Evolutionary conservation across 805 yeast genomes (phyloP).

Genomic region (Wilhelminamyces savonicus): DNA sequence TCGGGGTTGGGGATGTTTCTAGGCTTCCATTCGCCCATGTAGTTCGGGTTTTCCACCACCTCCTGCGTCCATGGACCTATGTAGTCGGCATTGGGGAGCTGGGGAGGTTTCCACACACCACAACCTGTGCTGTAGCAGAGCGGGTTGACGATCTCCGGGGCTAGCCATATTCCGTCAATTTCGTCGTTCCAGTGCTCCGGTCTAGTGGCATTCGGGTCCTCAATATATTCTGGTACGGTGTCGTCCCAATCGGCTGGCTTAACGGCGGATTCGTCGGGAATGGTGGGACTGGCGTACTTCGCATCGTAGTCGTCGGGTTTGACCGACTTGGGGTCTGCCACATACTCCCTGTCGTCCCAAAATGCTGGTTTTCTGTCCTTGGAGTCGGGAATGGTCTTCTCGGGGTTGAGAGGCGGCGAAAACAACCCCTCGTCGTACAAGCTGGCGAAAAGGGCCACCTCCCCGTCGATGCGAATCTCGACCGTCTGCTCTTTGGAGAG

Average conservation of each 20-base stretch:
- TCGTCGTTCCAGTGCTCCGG: conserved; percentile 88
- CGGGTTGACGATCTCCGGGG: conserved; percentile 70
- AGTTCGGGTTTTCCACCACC: conserved; percentile 62
- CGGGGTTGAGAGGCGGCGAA: conserved; percentile 63
- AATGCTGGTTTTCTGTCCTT: conserved; percentile 63
- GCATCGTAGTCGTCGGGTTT: conserved; percentile 90
- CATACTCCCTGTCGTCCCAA: conserved; percentile 69
- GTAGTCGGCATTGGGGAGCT: conserved; percentile 61
- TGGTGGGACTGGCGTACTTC: conserved; percentile 46
- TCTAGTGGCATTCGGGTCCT: conserved; percentile 59
- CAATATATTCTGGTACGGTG: conserved; percentile 46
- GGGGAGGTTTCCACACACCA: conserved; percentile 73
- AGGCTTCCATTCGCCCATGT: conserved; percentile 76
- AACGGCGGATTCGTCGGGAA: conserved; percentile 59
- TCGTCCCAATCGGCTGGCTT: conserved; percentile 84
- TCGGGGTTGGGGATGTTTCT: conserved; percentile 62
- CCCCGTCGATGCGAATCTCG: conserved; percentile 81
- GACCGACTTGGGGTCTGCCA: conserved; percentile 61
- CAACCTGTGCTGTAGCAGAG: conserved; percentile 68
- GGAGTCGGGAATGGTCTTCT: conserved; percentile 51
- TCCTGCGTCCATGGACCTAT: conserved; percentile 79
- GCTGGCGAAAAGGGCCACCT: conserved; percentile 63
- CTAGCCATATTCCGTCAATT: conserved; percentile 81
- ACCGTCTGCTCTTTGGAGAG: conserved; percentile 59
- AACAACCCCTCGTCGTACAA: conserved; percentile 49